These are phyloP conservation scores for Thozetella sp. DNA, from an alignment of 495 filamentous ascomycete species.

Conservation along the genomic window DNA sequence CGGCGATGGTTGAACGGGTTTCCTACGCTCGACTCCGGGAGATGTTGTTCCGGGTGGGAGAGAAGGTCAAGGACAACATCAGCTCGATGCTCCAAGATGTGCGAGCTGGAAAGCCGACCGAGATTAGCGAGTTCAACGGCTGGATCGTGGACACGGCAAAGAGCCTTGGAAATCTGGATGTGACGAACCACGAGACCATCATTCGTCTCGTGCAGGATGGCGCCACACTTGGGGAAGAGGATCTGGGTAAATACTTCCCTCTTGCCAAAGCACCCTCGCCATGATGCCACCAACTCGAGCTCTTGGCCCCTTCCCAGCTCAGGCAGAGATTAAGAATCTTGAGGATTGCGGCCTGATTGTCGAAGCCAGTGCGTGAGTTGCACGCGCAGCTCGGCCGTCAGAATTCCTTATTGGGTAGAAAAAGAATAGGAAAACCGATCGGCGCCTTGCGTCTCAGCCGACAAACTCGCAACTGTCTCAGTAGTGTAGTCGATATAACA, in stretches of 20 bases:
- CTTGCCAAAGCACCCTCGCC: too few species aligned
- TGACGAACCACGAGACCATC: constrained; percentile 27
- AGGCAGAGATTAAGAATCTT: too few species aligned
- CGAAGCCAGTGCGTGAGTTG: too few species aligned
- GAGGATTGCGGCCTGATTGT: too few species aligned
- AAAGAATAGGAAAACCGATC: too few species aligned
- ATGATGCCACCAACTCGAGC: background rate
- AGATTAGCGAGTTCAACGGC: constrained; percentile 85
- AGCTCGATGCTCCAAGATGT: constrained; percentile 87
- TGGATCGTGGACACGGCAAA: constrained; percentile 60
- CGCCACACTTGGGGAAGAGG: constrained; percentile 13
- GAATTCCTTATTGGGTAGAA: too few species aligned
- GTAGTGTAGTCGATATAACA: too few species aligned
- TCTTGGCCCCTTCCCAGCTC: too few species aligned
- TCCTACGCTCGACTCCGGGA: constrained; percentile 15
- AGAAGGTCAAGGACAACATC: constrained; percentile 65
- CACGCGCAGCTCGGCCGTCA: too few species aligned
- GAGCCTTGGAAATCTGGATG: constrained; percentile 14
- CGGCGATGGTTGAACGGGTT: constrained; percentile 43
- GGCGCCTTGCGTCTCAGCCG: too few species aligned
- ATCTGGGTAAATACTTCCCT: constrained; percentile 18
- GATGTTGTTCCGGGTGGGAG: constrained; percentile 44
- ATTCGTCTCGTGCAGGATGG: constrained; percentile 23
- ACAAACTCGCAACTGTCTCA: too few species aligned
- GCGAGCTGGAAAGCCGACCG: constrained; percentile 59